Evolutionary conservation across 257 asterid genomes (phyloP).

Genomic region (Solanum raphanifolium): DNA sequence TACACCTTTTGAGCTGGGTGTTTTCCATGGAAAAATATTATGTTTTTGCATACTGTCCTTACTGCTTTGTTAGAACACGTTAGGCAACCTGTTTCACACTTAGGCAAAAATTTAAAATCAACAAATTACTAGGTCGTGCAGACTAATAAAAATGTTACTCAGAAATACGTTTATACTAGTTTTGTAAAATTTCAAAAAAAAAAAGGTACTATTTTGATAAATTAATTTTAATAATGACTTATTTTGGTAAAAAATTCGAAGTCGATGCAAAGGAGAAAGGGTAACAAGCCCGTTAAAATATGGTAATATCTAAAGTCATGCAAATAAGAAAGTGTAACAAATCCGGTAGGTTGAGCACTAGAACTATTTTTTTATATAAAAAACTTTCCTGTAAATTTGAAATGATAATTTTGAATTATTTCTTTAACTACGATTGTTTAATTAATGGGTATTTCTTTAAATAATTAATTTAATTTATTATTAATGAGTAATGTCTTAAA

Average conservation of each 20-base stretch:
- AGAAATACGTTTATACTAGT: no score
- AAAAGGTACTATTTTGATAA: no score
- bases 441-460: not conserved
- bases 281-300: not conserved
- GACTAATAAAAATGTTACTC: not conserved
- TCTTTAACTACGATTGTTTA: no score
- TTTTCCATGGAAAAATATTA: not conserved
- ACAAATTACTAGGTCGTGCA: not conserved
- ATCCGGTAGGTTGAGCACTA: not conserved
- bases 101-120: not conserved
- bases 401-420: not conserved
- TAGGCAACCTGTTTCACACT: not conserved
- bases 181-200: no score
- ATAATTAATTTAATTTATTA: no score
- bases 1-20: not conserved
- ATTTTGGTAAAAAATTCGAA: not conserved
- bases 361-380: not conserved
- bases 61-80: no score
- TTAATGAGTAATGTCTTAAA: not conserved
- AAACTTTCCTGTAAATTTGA: not conserved
- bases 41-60: not conserved
- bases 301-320: not conserved
- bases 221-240: no score
- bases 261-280: not conserved
- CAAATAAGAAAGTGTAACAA: not conserved